Evolutionary conservation across 2,329 filamentous ascomycete species (phyloP).

Genomic region (Colletotrichum sp.): DNA sequence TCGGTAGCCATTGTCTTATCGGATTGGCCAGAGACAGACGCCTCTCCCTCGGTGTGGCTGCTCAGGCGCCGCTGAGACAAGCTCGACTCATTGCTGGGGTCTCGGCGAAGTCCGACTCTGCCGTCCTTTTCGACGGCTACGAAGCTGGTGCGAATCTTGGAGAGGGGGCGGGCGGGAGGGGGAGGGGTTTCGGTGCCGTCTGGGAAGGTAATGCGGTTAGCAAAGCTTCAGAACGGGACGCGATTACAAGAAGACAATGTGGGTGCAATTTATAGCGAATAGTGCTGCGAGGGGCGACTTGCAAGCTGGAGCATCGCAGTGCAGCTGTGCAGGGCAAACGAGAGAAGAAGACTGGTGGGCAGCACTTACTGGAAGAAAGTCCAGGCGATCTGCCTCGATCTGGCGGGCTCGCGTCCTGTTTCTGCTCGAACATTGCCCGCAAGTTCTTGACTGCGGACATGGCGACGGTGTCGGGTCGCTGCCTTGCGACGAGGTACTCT

Average conservation of each 20-base stretch:
- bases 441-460: constrained; percentile 78
- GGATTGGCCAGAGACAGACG: constrained; percentile 22
- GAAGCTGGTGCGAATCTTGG: constrained; percentile 78
- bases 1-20: constrained; percentile 18
- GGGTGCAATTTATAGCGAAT: neutral
- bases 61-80: constrained; percentile 40
- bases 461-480: constrained; percentile 36
- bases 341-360: neutral
- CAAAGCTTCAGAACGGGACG: neutral
- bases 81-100: constrained; percentile 48
- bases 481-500: neutral
- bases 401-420: constrained; percentile 67
- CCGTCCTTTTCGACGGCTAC: constrained; percentile 74
- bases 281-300: neutral
- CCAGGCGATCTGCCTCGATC: constrained; percentile 75
- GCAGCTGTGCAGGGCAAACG: neutral
- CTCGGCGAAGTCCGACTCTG: constrained; percentile 56
- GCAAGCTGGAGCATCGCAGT: neutral
- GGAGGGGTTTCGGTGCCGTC: constrained; percentile 24
- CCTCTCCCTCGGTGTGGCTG: constrained; percentile 40
- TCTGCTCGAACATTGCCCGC: constrained; percentile 81
- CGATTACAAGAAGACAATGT: neutral
- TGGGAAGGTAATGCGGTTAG: constrained; percentile 6
- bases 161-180: constrained; percentile 62
- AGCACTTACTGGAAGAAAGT: constrained; percentile 45